Percentiles rank a stretch among this genome's conserved stretches.
These are phyloP conservation scores for Leccinum disarticulatum DNA, from an alignment of 768 basidiomycete genomes.

Conservation along the genomic window DNA sequence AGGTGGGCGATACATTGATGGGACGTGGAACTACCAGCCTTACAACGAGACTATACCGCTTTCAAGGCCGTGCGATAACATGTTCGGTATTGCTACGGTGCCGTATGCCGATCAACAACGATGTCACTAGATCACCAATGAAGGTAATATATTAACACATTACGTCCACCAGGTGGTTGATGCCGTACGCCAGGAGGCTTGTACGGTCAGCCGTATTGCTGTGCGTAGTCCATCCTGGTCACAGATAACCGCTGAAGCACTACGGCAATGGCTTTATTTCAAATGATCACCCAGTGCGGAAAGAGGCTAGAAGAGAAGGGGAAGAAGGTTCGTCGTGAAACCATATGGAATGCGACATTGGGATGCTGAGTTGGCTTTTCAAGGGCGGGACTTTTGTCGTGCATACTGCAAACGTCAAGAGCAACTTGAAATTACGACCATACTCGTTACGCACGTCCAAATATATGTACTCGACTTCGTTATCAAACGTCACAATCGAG, in stretches of 20 bases:
- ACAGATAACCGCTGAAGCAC: neutral
- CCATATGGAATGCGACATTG: neutral
- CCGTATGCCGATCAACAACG: neutral
- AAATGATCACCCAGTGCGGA: neutral
- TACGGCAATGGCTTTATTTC: neutral
- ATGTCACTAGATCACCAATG: neutral
- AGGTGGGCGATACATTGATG: no score
- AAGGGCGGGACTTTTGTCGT: conserved; percentile 8
- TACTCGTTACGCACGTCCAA: conserved; percentile 11
- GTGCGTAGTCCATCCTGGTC: neutral
- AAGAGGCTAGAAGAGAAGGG: no score
- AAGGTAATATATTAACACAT: neutral
- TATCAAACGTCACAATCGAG: conserved; percentile 12
- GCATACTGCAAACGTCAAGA: neutral
- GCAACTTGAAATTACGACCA: conserved; percentile 2
- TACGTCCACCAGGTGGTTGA: neutral
- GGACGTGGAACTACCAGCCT: no score
- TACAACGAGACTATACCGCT: no score
- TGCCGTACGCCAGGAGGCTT: neutral
- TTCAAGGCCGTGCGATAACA: neutral
- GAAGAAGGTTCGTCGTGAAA: neutral
- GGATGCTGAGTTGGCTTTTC: conserved; percentile 12
- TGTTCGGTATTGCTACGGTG: neutral
- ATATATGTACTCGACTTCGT: conserved; percentile 19
- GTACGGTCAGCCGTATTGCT: no score